phyloP scores from a whole-genome alignment of 139 green algal species.

The Nannochloris sp. region DNA sequence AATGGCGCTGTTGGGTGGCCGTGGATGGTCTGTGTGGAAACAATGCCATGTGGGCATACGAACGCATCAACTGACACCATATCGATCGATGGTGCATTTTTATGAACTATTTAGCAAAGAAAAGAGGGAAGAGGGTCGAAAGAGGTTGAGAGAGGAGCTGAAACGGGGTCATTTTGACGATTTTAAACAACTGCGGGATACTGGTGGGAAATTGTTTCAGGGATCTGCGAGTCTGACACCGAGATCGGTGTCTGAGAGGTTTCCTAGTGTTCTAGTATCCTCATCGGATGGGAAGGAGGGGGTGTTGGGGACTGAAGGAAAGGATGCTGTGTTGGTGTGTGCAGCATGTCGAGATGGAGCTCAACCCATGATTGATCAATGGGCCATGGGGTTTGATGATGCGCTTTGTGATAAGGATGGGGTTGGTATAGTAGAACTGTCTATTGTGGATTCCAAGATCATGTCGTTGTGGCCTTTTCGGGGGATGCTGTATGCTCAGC shows the following conservation, averaged over 20 bases:
- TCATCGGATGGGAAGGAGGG: background rate
- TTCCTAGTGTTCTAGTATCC: slow-evolving; percentile 13
- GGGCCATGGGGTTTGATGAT: slow-evolving; percentile 17
- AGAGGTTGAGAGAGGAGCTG: slow-evolving; percentile 34
- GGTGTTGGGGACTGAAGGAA: too few species aligned
- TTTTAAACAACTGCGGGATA: slow-evolving; percentile 36
- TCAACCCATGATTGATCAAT: slow-evolving; percentile 35
- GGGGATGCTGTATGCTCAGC: slow-evolving; percentile 24
- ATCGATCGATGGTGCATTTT: slow-evolving; percentile 1
- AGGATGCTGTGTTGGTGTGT: slow-evolving; percentile 19
- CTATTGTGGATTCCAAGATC: slow-evolving; percentile 36
- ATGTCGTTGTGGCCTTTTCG: slow-evolving; percentile 41
- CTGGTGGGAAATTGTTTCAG: slow-evolving; percentile 32
- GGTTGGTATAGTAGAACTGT: slow-evolving; percentile 16
- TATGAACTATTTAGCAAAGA: slow-evolving; percentile 37
- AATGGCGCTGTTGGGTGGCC: too few species aligned
- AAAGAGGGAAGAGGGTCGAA: slow-evolving; percentile 17
- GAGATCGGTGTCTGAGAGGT: slow-evolving; percentile 1
- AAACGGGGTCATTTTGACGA: slow-evolving; percentile 47
- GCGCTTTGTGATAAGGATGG: background rate
- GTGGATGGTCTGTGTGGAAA: background rate
- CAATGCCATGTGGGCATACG: too few species aligned
- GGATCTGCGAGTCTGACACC: slow-evolving; percentile 16
- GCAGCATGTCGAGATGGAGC: slow-evolving; percentile 38
- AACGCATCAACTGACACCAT: background rate